Percentiles rank a stretch among this genome's conserved stretches.
Conservation (phyloP, 2,329 filamentous ascomycete species). For the Lecanicillium sp. region DNA sequence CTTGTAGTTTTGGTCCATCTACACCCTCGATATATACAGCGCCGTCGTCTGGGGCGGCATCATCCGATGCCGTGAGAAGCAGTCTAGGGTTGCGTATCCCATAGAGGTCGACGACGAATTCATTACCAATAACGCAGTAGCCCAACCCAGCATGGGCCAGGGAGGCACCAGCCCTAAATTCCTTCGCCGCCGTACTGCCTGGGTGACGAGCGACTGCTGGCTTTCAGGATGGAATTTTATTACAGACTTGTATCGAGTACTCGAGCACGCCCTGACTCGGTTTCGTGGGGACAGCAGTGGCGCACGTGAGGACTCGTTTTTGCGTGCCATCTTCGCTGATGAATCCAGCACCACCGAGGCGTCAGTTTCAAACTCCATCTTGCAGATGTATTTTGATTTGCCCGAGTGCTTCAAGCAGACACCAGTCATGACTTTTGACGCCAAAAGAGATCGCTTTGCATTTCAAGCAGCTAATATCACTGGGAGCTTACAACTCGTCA, state of each 20-base stretch:
- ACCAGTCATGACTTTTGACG: conserved; percentile 21
- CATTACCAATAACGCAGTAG: conserved; percentile 24
- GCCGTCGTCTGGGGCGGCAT: conserved; percentile 42
- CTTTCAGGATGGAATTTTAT: conserved; percentile 52
- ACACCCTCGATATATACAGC: conserved; percentile 49
- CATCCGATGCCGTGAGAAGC: conserved; percentile 18
- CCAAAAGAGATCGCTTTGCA: conserved; percentile 25
- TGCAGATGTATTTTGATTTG: conserved; percentile 23
- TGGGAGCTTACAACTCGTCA: conserved; percentile 28
- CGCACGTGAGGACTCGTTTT: too few relatives aligned
- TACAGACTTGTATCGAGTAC: conserved; percentile 49
- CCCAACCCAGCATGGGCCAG: conserved; percentile 7
- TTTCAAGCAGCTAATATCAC: conserved; percentile 32
- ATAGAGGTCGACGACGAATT: conserved; percentile 35
- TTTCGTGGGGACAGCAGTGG: conserved; percentile 18
- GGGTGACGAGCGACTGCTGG: conserved; percentile 32
- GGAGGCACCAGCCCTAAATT: conserved; percentile 5
- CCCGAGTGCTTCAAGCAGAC: conserved; percentile 25
- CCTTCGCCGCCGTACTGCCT: conserved; percentile 7
- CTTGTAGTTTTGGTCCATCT: conserved; percentile 48
- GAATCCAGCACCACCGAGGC: conserved; percentile 16
- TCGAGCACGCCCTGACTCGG: conserved; percentile 42
- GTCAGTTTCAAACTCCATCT: conserved; percentile 19
- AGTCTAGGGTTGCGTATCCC: conserved; percentile 21
- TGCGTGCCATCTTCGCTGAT: conserved; percentile 20